Base-by-base conservation (phyloP, 2,329 filamentous ascomycete genomes). In the Dactylellina leptospora region DNA sequence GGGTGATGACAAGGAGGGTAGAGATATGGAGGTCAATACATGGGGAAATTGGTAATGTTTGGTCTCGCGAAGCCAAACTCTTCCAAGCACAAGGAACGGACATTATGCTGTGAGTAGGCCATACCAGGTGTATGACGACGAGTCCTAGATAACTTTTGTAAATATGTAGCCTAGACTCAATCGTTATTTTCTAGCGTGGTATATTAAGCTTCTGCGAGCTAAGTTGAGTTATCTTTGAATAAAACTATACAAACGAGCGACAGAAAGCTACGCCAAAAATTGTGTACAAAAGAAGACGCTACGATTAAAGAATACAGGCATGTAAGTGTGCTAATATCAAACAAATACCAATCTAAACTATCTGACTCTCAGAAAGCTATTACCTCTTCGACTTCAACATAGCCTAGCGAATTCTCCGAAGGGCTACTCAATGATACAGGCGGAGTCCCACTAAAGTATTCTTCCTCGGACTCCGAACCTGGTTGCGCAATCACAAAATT, bases 331-430 rank as follows among this genome's bases (percentile, higher is more conserved):
- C n/a, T n/a, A n/a, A n/a, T n/a, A n/a, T n/a, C n/a, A n/a, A n/a
- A n/a, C n/a, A n/a, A n/a, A n/a, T n/a, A n/a, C n/a, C n/a, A n/a
- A n/a, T n/a, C n/a, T n/a, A n/a, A n/a, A n/a, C n/a, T n/a, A n/a
- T n/a, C n/a, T n/a, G n/a, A n/a, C n/a, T n/a, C n/a, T 33, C 30
- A 45, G 22, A 45, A 45, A 11, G 4, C 40, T 4, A 13, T 13
- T 13, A 33, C 30, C 5, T 45, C 40, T 18, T 45, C 40, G 22
- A 10, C 3, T 11, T 45, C 40, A n/a, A 45, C 40, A 18, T 22
- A 22, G 22, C n/a, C 40, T 20, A 56, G 44, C 11, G 36, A 56
- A 28, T 30, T 6, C 33, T 56, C 53, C 13, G 53, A 42, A 4
- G 38, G 30, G 3, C 18, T 25, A 28, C 5, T 23, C 16, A 27